phyloP scores from a whole-genome alignment of 2,329 filamentous ascomycete species.

The Penicillium aurantiogriseum region DNA sequence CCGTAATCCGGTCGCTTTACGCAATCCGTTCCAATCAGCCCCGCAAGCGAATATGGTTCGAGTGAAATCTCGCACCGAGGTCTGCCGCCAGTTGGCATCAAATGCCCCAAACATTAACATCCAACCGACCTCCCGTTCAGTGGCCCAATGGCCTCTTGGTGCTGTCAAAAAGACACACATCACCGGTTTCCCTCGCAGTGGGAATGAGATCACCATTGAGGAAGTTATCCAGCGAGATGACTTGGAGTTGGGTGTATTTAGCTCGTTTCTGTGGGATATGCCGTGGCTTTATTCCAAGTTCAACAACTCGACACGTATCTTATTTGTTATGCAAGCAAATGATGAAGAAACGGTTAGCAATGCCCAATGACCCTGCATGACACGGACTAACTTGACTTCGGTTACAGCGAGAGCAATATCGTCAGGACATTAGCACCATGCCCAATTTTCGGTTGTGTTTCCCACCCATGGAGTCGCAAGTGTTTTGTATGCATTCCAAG shows the following conservation, averaged over 20 bases:
- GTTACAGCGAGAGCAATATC: constrained; percentile 38
- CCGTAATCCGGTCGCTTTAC: background rate
- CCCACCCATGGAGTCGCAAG: constrained; percentile 70
- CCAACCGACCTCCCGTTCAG: constrained; percentile 21
- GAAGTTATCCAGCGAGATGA: constrained; percentile 74
- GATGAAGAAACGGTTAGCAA: constrained; percentile 44
- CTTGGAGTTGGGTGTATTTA: constrained; percentile 75
- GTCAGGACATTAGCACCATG: constrained; percentile 44
- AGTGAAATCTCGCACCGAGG: background rate
- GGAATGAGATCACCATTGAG: constrained; percentile 80
- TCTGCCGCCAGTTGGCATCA: constrained; percentile 4
- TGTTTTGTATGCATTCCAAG: constrained; percentile 88
- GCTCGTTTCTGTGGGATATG: constrained; percentile 82
- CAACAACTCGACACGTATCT: constrained; percentile 58
- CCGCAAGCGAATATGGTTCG: background rate
- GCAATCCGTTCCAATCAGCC: background rate
- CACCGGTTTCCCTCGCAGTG: constrained; percentile 57
- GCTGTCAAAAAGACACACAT: constrained; percentile 80
- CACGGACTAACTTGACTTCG: background rate
- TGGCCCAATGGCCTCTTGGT: constrained; percentile 56
- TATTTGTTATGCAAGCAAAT: constrained; percentile 63
- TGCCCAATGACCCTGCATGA: background rate
- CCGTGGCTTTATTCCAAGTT: constrained; percentile 76
- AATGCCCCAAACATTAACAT: constrained; percentile 1
- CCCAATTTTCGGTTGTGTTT: constrained; percentile 68